Evolutionary conservation across 345 rosid genomes (phyloP).

Genomic region (Sisymbrium irio): DNA sequence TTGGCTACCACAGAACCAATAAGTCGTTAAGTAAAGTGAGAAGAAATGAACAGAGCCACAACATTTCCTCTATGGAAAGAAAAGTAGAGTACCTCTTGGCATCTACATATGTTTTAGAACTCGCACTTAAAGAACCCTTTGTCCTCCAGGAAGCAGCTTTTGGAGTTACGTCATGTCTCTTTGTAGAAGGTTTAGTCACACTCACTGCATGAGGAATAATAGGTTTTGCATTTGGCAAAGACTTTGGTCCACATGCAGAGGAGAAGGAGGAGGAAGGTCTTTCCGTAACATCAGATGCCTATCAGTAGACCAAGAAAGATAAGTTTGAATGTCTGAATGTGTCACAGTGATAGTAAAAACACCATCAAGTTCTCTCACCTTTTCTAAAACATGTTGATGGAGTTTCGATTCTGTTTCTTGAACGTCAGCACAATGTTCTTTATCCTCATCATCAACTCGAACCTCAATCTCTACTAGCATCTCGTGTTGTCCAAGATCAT

Average conservation of each 20-base stretch:
- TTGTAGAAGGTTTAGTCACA: constrained; percentile 21
- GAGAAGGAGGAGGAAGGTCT: neutral
- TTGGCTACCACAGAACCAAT: constrained; percentile 41
- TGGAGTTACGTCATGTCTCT: constrained; percentile 35
- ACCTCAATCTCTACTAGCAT: constrained; percentile 26
- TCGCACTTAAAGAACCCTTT: constrained; percentile 42
- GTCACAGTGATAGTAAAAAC: neutral
- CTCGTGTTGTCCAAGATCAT: constrained; percentile 8
- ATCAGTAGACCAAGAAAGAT: constrained; percentile 8
- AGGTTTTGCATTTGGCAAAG: neutral
- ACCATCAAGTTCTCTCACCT: constrained; percentile 14
- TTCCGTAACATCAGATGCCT: constrained; percentile 6
- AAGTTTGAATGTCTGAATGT: constrained; percentile 5
- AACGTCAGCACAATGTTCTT: neutral
- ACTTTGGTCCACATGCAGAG: constrained; percentile 20
- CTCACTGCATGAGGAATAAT: neutral
- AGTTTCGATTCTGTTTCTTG: neutral
- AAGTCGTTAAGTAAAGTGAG: neutral
- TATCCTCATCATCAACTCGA: constrained; percentile 38
- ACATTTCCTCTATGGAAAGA: constrained; percentile 6
- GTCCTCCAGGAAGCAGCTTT: constrained; percentile 21
- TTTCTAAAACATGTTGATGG: neutral
- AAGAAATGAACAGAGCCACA: neutral
- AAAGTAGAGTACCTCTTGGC: constrained; percentile 46
- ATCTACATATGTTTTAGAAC: constrained; percentile 37